Base-by-base conservation (phyloP, 2,329 filamentous ascomycete genomes). In the Teratosphaeria zuluensis region DNA sequence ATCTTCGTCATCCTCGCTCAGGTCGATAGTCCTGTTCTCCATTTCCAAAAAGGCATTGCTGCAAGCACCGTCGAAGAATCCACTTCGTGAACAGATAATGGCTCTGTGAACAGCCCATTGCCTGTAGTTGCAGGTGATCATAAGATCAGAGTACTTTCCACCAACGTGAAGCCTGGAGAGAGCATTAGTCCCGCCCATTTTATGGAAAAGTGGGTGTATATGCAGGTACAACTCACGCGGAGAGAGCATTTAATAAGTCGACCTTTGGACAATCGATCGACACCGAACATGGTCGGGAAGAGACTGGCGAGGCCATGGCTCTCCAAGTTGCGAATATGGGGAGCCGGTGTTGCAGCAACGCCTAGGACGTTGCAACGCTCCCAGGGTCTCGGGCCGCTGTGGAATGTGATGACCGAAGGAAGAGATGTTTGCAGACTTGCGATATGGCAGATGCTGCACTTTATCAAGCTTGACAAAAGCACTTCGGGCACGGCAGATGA, bases 61-160 rank as follows among this genome's bases (percentile, higher is more conserved):
- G 62, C 72, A 74, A 53, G 72, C 72, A 51, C 70, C 71, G 59
- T 74, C 72, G 65, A 74, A 74, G 68, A 80, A 80, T 24, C 71
- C 73, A 42, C 76, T 78, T 54, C 78, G 70, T 42, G 77, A 77
- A 67, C 77, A 79, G 54, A 80, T 67, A 51, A 80, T 74, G 5
- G 75, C 76, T 62, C 74, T 73, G 65, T 80, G 78, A 11, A 78
- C 77, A 31, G 68, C 69, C 70, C 77, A 80, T 72, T 72, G 74
- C 69, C 72, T 73, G 59, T 68, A 66, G 59, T 76, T 75, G 70
- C 75, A 78, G 55, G 70, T 70, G 65, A 80, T 73, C 54, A 75
- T 79, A 62, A 80, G 71, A 68, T 80, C 78, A 58, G 76, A 77
- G 66, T 78, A 80, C 63, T 72, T 72, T 31, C 72, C 71, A 51